phyloP scores from a whole-genome alignment of 768 basidiomycete species.

The Boletellus ananiceps region DNA sequence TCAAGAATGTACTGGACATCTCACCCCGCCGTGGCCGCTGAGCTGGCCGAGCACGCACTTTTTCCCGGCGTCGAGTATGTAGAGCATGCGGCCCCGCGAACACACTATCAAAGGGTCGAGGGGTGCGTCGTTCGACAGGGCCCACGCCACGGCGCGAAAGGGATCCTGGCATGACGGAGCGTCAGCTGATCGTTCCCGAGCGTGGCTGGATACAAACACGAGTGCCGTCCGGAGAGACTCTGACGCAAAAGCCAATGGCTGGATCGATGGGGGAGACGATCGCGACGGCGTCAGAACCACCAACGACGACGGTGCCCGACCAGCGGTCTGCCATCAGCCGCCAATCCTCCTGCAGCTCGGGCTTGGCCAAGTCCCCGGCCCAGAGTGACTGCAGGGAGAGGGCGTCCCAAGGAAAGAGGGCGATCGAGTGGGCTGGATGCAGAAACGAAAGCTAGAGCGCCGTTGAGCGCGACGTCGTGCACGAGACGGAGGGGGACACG shows the following conservation, averaged over 20 bases:
- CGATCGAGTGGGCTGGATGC: conserved; percentile 32
- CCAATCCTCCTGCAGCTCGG: conserved; percentile 41
- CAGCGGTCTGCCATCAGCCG: conserved; percentile 41
- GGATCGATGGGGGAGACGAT: conserved; percentile 31
- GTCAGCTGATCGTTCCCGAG: conserved; percentile 4
- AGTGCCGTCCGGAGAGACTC: conserved; percentile 28
- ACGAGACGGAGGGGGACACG: conserved; percentile 24
- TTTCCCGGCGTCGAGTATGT: conserved; percentile 47
- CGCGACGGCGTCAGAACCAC: conserved; percentile 35
- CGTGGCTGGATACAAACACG: conserved; percentile 13
- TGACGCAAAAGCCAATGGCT: conserved; percentile 28
- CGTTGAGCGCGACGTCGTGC: conserved; percentile 9
- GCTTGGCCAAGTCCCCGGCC: conserved; percentile 29
- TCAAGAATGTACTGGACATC: conserved; percentile 19
- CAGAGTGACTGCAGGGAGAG: conserved; percentile 38
- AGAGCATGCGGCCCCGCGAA: conserved; percentile 49
- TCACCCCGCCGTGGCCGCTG: conserved; percentile 71
- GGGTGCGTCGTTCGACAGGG: conserved; percentile 39
- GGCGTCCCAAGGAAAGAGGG: conserved; percentile 42
- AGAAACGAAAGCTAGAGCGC: conserved; percentile 32
- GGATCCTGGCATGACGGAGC: conserved; percentile 13
- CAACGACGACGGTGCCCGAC: conserved; percentile 50
- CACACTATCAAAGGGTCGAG: conserved; percentile 60
- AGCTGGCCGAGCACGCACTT: conserved; percentile 43
- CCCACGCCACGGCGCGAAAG: conserved; percentile 52